phyloP scores from a whole-genome alignment of 2,329 filamentous ascomycete genomes.

The Xylaria sp. region DNA sequence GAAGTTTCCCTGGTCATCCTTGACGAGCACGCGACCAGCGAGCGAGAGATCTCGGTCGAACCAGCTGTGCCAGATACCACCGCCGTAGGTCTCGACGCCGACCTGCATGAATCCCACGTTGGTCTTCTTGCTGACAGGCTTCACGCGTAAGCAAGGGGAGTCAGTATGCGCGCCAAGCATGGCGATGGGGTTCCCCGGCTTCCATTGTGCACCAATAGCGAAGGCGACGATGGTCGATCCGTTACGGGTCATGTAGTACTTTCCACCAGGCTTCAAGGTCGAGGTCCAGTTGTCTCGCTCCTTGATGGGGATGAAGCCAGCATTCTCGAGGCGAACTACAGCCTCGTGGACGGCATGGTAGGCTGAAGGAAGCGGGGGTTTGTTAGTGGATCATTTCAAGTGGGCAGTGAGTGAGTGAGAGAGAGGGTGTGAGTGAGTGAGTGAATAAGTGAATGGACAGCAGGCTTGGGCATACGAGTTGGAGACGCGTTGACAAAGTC shows the following conservation, averaged over 20 bases:
- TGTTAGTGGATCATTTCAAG: slow-evolving; percentile 16
- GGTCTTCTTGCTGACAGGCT: slow-evolving; percentile 87
- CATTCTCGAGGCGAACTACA: slow-evolving; percentile 68
- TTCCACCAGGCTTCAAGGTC: slow-evolving; percentile 75
- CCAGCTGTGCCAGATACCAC: slow-evolving; percentile 97
- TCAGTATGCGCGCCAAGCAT: slow-evolving; percentile 97
- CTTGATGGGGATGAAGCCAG: slow-evolving; percentile 82
- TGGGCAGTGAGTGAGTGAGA: no score
- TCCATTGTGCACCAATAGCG: slow-evolving; percentile 85
- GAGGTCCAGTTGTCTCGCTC: slow-evolving; percentile 87
- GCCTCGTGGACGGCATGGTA: slow-evolving; percentile 89
- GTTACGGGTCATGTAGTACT: slow-evolving; percentile 95
- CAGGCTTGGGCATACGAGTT: slow-evolving; percentile 57
- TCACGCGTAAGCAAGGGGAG: slow-evolving; percentile 84
- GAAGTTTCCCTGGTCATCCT: slow-evolving; percentile 66
- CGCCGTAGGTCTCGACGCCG: slow-evolving; percentile 93
- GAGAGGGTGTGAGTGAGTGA: background rate
- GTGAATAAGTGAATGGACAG: slow-evolving; percentile 4
- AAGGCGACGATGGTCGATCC: slow-evolving; percentile 89
- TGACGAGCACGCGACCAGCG: slow-evolving; percentile 81
- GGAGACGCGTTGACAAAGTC: slow-evolving; percentile 93
- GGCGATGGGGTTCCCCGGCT: slow-evolving; percentile 80
- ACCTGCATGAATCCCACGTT: slow-evolving; percentile 87
- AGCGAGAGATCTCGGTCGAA: slow-evolving; percentile 93
- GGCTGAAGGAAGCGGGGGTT: slow-evolving; percentile 47